Percentiles rank a stretch among this genome's conserved stretches.
Evolutionary conservation across 2,329 filamentous ascomycete genomes (phyloP).

Genomic region (Fusarium austroafricanum): DNA sequence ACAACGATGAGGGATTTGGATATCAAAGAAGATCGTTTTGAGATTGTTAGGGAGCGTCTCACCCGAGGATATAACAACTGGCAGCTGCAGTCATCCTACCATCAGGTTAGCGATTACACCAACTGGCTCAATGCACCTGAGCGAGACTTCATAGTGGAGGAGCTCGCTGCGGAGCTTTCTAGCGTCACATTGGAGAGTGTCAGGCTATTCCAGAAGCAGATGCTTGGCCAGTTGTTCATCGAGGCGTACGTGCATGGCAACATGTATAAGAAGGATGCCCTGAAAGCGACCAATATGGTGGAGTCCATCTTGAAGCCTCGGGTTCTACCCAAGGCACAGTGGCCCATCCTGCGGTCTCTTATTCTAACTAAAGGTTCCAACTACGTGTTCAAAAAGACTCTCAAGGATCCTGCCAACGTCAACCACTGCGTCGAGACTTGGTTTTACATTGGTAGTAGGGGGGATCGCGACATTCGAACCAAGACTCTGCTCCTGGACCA

Average conservation of each 20-base stretch:
- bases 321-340: constrained; percentile 79
- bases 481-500: constrained; percentile 86
- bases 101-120: constrained; percentile 86
- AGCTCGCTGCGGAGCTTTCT: constrained; percentile 81
- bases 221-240: constrained; percentile 86
- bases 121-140: constrained; percentile 80
- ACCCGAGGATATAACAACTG: constrained; percentile 84
- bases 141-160: constrained; percentile 80
- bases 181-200: constrained; percentile 80
- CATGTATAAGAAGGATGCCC: constrained; percentile 90
- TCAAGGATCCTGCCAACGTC: constrained; percentile 89
- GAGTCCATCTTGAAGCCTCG: constrained; percentile 82
- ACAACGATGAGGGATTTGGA: constrained; percentile 85
- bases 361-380: constrained; percentile 84
- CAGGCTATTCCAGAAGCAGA: constrained; percentile 79
- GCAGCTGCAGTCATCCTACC: constrained; percentile 88
- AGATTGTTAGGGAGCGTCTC: constrained; percentile 89
- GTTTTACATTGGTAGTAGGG: constrained; percentile 75
- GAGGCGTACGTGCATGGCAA: constrained; percentile 93
- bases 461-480: constrained; percentile 76
- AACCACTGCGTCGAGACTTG: constrained; percentile 88
- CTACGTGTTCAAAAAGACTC: constrained; percentile 81
- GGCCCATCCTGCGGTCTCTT: constrained; percentile 81
- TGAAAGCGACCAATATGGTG: constrained; percentile 85
- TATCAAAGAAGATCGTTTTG: constrained; percentile 87